Evolutionary conservation across 2,329 filamentous ascomycete genomes (phyloP).

Genomic region (Fusarium pseudonygamai): DNA sequence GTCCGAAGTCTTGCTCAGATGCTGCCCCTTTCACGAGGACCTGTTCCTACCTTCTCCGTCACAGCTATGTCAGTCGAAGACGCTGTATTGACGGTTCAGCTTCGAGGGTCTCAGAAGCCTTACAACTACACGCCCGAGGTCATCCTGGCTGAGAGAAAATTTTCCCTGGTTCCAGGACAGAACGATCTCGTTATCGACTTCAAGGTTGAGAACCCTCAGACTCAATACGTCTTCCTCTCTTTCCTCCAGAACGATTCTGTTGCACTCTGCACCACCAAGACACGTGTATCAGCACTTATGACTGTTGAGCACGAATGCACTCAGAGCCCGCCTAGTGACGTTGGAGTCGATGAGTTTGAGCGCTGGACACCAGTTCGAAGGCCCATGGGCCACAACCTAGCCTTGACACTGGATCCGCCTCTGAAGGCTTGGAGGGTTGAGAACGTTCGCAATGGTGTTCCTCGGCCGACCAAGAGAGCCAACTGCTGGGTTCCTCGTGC

Average conservation of each 20-base stretch:
- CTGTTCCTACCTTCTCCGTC: background rate
- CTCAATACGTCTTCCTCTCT: slow-evolving; percentile 10
- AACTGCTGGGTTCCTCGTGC: slow-evolving; percentile 8
- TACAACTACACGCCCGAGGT: slow-evolving; percentile 15
- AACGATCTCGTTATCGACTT: slow-evolving; percentile 8
- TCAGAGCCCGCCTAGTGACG: background rate
- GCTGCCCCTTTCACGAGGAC: background rate
- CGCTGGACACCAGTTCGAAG: slow-evolving; percentile 12
- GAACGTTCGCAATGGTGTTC: background rate
- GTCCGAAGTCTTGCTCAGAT: slow-evolving; percentile 16
- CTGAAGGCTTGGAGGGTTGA: background rate
- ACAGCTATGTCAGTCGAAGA: slow-evolving; percentile 2
- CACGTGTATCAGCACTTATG: slow-evolving; percentile 13
- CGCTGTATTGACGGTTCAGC: background rate
- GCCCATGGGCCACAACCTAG: slow-evolving; percentile 3
- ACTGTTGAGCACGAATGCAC: slow-evolving; percentile 15
- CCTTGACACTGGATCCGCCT: background rate
- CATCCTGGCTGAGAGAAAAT: background rate
- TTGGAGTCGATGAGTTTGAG: slow-evolving; percentile 10
- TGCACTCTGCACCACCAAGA: slow-evolving; percentile 1
- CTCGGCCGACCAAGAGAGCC: background rate
- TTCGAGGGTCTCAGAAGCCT: background rate
- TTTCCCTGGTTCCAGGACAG: background rate
- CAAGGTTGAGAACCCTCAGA: background rate
- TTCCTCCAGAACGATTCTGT: slow-evolving; percentile 11